phyloP scores from a whole-genome alignment of 352 stramenopile species.

The Plasmopara muralis region DNA sequence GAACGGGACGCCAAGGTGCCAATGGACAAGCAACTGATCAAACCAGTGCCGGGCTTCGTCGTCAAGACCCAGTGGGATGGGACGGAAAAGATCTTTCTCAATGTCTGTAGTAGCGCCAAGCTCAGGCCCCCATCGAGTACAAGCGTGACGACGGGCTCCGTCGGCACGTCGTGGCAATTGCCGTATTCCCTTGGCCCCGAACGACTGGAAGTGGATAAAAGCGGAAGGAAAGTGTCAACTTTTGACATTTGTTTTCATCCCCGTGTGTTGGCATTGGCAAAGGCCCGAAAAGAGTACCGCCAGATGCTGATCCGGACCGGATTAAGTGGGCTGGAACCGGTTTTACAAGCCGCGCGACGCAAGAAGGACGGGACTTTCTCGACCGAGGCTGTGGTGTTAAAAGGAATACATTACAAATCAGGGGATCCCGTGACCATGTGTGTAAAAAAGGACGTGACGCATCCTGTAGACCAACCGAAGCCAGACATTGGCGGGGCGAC shows the following conservation, averaged over 20 bases:
- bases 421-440: conserved; percentile 72
- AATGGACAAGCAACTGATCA: conserved; percentile 79
- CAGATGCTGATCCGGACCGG: conserved; percentile 85
- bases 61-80: conserved; percentile 78
- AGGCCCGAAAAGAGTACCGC: conserved; percentile 49
- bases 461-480: background rate
- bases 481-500: background rate
- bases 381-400: conserved; percentile 72
- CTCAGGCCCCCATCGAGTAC: conserved; percentile 71
- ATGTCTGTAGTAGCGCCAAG: conserved; percentile 86
- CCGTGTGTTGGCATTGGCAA: conserved; percentile 64
- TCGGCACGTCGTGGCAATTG: conserved; percentile 78
- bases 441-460: conserved; percentile 25
- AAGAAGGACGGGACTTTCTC: conserved; percentile 19
- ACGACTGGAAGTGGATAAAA: conserved; percentile 86
- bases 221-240: conserved; percentile 50
- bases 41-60: conserved; percentile 83
- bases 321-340: conserved; percentile 75
- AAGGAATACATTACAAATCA: conserved; percentile 85
- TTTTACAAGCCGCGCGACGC: conserved; percentile 37
- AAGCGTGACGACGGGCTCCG: conserved; percentile 17
- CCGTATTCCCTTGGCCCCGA: conserved; percentile 88
- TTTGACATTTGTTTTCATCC: conserved; percentile 93
- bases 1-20: conserved; percentile 87
- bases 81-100: conserved; percentile 88